Base-by-base conservation (phyloP, 2,329 filamentous ascomycete genomes). In the Trichoderma guizhouense region DNA sequence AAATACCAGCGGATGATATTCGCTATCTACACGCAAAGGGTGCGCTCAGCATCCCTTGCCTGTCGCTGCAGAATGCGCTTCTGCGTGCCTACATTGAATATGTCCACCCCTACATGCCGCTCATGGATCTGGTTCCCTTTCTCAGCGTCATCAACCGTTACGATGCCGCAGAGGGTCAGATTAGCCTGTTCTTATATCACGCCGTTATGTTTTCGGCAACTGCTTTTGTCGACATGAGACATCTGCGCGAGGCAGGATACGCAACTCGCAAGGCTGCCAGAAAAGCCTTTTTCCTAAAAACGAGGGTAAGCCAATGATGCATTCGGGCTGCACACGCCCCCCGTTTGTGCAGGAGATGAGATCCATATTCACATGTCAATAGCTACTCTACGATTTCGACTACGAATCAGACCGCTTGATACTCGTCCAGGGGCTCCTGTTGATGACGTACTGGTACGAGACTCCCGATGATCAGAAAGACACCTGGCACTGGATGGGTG, bases 401-500 rank as follows among this genome's bases (percentile, higher is more conserved):
- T 97, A 97, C 81, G 95, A 98, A 82, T 89, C 91, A 58, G 95
- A 98, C 80, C 92, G 95, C 66, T 91, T 98, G 72, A 90, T 94
- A 24, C 87, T 98, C 28, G 94, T 98, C 18, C 95, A 98, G 82
- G 92, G 93, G 5, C 86, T 98, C 26, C 86, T 98, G 28, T 87
- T 98, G 72, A 95, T 98, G 92, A 97, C 95, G 4, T 97, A 97
- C 81, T 98, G 95, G 92, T 98, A 98, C 80, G 95, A 98, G 82
- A 97, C 94, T 14, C 95, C 95, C 0, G 94, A 98, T 82, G 95
- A 98, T 80, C 94, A 97, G 79, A 98, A 98, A 81, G 95, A 98
- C 80, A 98, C 95, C 60, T 98, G 95, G 93, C 95, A 98, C 79
- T 98, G 95, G 95, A 97, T 98, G 93, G 95, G 95, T 21, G 93